phyloP scores from a whole-genome alignment of 1,139 yeast genomes.

The Pichia kudriavzevii region DNA sequence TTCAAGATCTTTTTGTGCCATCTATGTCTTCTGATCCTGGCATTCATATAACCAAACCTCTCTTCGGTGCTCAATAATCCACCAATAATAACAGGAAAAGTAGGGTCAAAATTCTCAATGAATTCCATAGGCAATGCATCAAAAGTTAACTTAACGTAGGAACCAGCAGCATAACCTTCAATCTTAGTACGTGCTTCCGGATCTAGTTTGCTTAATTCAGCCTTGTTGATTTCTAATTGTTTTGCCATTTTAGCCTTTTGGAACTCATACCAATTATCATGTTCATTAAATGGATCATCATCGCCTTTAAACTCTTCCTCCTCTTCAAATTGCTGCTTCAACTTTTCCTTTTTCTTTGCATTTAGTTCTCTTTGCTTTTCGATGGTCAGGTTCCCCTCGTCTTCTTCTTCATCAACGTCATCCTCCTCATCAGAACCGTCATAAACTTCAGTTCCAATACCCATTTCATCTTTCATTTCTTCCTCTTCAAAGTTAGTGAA shows the following conservation, averaged over 20 bases:
- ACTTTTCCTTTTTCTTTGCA: conserved; percentile 83
- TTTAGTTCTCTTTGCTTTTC: conserved; percentile 71
- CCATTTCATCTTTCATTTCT: conserved; percentile 27
- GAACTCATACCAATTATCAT: conserved; percentile 94
- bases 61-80: conserved; percentile 87
- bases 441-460: conserved; percentile 26
- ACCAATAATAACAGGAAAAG: conserved; percentile 80
- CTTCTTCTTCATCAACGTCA: conserved; percentile 29
- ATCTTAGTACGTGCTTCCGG: conserved; percentile 65
- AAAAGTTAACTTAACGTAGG: conserved; percentile 86
- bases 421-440: conserved; percentile 39
- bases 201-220: conserved; percentile 69
- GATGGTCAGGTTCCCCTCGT: conserved; percentile 37
- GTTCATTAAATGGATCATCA: conserved; percentile 67
- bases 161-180: conserved; percentile 91
- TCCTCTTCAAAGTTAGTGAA: conserved; percentile 27
- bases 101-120: conserved; percentile 76
- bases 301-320: conserved; percentile 49
- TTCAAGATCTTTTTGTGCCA: conserved; percentile 97
- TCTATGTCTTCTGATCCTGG: conserved; percentile 92
- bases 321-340: conserved; percentile 83
- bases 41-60: conserved; percentile 87
- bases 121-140: conserved; percentile 85
- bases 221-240: conserved; percentile 87
- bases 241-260: conserved; percentile 96